Base-by-base conservation (phyloP, 768 basidiomycete genomes). In the Pulveroboletus sp. region DNA sequence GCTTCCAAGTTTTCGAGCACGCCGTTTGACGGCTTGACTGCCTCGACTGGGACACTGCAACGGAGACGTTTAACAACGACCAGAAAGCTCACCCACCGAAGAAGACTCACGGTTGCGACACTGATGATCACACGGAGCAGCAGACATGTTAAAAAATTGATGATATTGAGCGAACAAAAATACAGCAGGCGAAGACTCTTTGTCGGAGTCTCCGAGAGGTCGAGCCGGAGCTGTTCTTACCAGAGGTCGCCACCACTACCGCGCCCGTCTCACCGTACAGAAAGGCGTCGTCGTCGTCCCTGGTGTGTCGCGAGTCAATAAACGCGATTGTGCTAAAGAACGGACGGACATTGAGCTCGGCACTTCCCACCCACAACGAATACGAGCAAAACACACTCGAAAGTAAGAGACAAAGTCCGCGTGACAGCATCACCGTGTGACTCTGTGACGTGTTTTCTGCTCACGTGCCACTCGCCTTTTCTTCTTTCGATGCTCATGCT, bases 271-370 rank as follows among this genome's bases (percentile, higher is more conserved):
- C 77, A 49, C 87, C 87, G 58, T 89, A 90, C 53, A 89, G 69
- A 63, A 85, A 88, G 21, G 87, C 85, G 67, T 90, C 87, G 61
- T 90, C 87, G 70, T 88, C 87, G 63, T 88, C 85, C 80, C 81
- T 83, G 56, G 43, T 49, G 44, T 53, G 43, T 38, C 29, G 46
- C 49, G 38, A 31, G 67, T 69, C 46, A 69, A 63, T 66, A 47
- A 57, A 56, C 25, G 50, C 40, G 42, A 40, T 40, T 43, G 57
- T 51, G 33, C 49, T 23, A 51, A 52, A 9, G 49, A 59, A 55
- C 40, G 41, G 51, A 65, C 63, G 43, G 64, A 67, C 65, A 67
- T 67, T 50, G 49, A 43, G 56, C 64, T 52, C 58, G 33, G 36
- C 38, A 40, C 50, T 45, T 50, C 50, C 63, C 50, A 57, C 53